Evolutionary conservation across 371 early-diverging fungal species (phyloP), one percentile per base, ranked within the genome.

Genomic region (Mortierella sp.): DNA sequence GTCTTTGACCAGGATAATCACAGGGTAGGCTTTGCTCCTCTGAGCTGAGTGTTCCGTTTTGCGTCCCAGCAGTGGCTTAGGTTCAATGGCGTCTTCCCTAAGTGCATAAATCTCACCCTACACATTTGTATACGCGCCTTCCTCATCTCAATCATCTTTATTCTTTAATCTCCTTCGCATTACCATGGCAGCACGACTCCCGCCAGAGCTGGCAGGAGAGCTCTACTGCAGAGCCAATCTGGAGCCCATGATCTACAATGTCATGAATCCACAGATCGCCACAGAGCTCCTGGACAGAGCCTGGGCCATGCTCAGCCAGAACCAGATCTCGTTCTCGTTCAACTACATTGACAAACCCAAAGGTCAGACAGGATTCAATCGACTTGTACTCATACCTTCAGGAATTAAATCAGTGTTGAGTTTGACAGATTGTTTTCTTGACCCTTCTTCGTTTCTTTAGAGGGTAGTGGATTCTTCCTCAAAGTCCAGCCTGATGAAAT

Each of bases 281-380:
- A 54, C 50, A 0, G 73, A 72, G 28, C 41, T 72, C 8, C 58
- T 72, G 19, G 67, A 66, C 50, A 50, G 52, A 11, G 73, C 73
- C 31, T 72, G 73, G 67, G 49, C 21, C 28, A 66, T 72, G 67
- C 58, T 66, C 58, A 50, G 39, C 14, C 51, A 58, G 52, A 53
- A 49, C 21, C 61, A 61, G 44, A 56, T 72, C 63, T 49, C 57
- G 5, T 72, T 72, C 30, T 56, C 60, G 30, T 72, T 31, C 44
- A 66, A 66, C 54, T 72, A 72, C 54, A 72, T 72, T 44, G 73
- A 72, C 63, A 66, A 66, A 50, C 67, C 73, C 48, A 66, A 66
- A 55, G 73, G 73, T 72, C 66, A 47, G 17, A 26, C 11, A 50
- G 8, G 47, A 24, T 23, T 37, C 5, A 14, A 11, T 31, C 23